Evolutionary conservation across 331 rosid genomes (phyloP).

Genomic region (Rhamnella rubrinervis): DNA sequence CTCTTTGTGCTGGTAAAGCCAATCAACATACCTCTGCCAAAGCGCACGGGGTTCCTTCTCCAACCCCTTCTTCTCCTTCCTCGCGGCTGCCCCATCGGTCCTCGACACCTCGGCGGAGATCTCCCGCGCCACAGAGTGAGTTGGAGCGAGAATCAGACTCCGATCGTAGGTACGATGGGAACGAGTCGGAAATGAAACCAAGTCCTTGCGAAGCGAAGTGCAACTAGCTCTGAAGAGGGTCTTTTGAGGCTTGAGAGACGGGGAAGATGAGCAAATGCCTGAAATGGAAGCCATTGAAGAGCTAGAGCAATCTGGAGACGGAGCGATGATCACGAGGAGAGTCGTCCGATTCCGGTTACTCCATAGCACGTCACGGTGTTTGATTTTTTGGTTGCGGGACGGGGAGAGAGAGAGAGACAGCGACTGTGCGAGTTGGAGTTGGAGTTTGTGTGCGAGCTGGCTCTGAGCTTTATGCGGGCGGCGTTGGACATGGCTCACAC

Average conservation of each 20-base stretch:
- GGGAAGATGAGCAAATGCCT: conserved; percentile 67
- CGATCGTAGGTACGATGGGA: conserved; percentile 27
- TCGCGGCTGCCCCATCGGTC: conserved; percentile 20
- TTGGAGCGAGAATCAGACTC: conserved; percentile 9
- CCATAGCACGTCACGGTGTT: not conserved
- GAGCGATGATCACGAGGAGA: conserved; percentile 15
- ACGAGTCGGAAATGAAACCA: conserved; percentile 39
- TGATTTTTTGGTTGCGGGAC: not conserved
- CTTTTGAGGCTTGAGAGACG: conserved; percentile 48
- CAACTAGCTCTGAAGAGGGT: conserved; percentile 12
- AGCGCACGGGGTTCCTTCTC: conserved; percentile 68
- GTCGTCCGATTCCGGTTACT: not conserved
- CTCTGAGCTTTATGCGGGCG: conserved; percentile 24
- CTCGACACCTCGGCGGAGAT: conserved; percentile 44
- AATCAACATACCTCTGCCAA: conserved; percentile 79
- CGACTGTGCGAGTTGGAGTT: conserved; percentile 1
- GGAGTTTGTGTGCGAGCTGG: conserved; percentile 6
- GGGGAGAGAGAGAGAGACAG: not conserved
- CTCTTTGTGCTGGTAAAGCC: conserved; percentile 96
- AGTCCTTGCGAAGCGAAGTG: conserved; percentile 27
- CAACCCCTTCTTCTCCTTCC: conserved; percentile 30
- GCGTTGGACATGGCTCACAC: conserved; percentile 35
- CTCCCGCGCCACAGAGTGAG: conserved; percentile 64
- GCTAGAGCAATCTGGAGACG: not conserved
- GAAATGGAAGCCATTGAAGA: conserved; percentile 77